Percentiles rank a stretch among this genome's conserved stretches.
Evolutionary conservation across 192 early-diverging fungal genomes (phyloP).

Genomic region (Helicostylum pulchrum): DNA sequence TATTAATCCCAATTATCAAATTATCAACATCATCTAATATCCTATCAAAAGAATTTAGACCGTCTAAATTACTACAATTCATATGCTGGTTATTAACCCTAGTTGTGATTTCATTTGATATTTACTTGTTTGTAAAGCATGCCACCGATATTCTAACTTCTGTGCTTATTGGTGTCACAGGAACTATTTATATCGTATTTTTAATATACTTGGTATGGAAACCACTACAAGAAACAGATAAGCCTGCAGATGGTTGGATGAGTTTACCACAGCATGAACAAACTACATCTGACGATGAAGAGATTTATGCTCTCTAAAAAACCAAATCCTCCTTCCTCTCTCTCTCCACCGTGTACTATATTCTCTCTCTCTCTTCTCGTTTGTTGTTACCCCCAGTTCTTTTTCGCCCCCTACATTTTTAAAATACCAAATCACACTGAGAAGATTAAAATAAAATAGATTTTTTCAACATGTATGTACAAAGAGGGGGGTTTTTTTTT

Average conservation of each 20-base stretch:
- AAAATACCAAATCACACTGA: too few species aligned
- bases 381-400: too few species aligned
- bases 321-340: too few species aligned
- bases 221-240: not conserved
- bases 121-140: conserved; percentile 21
- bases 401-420: too few species aligned
- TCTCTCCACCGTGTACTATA: too few species aligned
- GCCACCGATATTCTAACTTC: not conserved
- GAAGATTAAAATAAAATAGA: too few species aligned
- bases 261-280: conserved; percentile 13
- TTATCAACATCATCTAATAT: conserved; percentile 9
- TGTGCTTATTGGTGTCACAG: not conserved
- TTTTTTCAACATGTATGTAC: too few species aligned
- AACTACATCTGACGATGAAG: not conserved
- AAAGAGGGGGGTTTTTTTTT: too few species aligned
- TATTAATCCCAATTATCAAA: conserved; percentile 23
- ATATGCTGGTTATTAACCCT: conserved; percentile 8
- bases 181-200: not conserved
- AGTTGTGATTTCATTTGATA: conserved; percentile 21
- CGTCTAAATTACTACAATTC: not conserved
- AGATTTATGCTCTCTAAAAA: conserved; percentile 6
- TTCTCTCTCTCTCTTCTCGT: too few species aligned
- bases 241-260: conserved; percentile 5
- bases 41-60: conserved; percentile 14
- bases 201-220: conserved; percentile 15